Base-by-base conservation (phyloP, 192 early-diverging fungal species). In the Phlyctochytrium bullatum region DNA sequence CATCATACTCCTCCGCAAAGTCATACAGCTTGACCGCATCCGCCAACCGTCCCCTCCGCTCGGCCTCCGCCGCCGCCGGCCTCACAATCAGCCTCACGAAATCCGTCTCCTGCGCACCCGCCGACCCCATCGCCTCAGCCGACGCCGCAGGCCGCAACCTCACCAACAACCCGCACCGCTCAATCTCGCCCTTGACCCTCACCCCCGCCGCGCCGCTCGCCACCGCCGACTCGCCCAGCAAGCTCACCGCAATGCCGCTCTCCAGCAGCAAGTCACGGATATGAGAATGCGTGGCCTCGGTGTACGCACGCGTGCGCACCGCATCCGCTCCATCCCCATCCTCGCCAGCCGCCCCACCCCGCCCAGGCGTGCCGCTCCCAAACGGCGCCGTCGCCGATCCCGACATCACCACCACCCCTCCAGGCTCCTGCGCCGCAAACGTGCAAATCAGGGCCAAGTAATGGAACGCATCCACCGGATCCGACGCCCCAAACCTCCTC, bases 1-100 rank as follows among this genome's bases (percentile, higher is more conserved):
- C 80, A 74, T 90, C 88, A 68, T 86, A 86, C 58, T 89, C 86
- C 71, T 85, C 83, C 2, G 87, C 89, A 34, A 94, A 80, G 68
- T 93, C 83, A 65, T 88, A 92, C 34, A 96, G 73, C 66, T 88
- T 69, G 30, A 94, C 83, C 0, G 91, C 88, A 67, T 94, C 92
- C 20, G 75, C 79, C 36, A 91, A 79, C 1, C 82, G 79, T 0
- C 91, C 91, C 56, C 88, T 83, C 35, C 83, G 78, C 36, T 85
- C 88, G 59, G 87, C 89, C 33, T 85, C 78, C 65, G 88, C 79
- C 1, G 93, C 94, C 27, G 91, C 80, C 36, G 80, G 80, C 3
- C 83, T 68, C 3, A 89, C 74, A 31, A 98, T 87, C 2, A 78
- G 61, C 31, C 84, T 79, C 34, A 91, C 65, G 67, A 91, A 88